phyloP scores from a whole-genome alignment of 1,139 yeast genomes.

The Lizanozyma gosingica region DNA sequence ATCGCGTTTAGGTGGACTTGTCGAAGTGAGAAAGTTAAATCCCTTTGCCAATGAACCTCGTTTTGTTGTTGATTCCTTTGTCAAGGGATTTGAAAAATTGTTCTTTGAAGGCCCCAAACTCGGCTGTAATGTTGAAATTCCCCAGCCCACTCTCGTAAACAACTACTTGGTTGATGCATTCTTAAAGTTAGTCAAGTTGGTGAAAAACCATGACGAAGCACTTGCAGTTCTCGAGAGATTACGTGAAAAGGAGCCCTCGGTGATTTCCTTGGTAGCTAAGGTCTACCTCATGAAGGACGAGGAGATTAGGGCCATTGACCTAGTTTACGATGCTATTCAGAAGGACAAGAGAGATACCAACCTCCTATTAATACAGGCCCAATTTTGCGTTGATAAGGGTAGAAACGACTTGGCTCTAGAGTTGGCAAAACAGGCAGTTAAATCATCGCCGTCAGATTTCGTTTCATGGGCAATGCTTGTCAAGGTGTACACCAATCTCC shows the following conservation, averaged over 20 bases:
- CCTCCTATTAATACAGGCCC: slow-evolving; percentile 53
- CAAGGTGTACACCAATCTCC: slow-evolving; percentile 58
- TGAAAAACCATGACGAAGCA: slow-evolving; percentile 57
- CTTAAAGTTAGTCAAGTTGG: slow-evolving; percentile 50
- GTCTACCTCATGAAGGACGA: slow-evolving; percentile 51
- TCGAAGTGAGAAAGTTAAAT: slow-evolving; percentile 37
- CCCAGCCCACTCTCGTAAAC: slow-evolving; percentile 58
- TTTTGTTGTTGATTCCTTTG: slow-evolving; percentile 44
- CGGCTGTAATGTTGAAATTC: slow-evolving; percentile 62
- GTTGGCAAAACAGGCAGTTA: slow-evolving; percentile 67
- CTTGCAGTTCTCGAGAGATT: slow-evolving; percentile 40
- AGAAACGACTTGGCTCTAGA: slow-evolving; percentile 66
- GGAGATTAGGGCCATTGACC: slow-evolving; percentile 68
- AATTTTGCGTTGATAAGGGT: slow-evolving; percentile 58
- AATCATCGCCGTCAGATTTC: slow-evolving; percentile 79
- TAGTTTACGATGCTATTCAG: slow-evolving; percentile 53
- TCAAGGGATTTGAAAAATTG: slow-evolving; percentile 51
- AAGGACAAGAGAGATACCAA: slow-evolving; percentile 57
- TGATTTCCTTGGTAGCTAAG: slow-evolving; percentile 48
- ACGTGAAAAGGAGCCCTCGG: slow-evolving; percentile 37
- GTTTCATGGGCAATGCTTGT: slow-evolving; percentile 75
- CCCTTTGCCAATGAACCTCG: slow-evolving; percentile 48
- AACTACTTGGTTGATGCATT: slow-evolving; percentile 77
- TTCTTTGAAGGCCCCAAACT: slow-evolving; percentile 58
- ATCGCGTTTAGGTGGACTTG: slow-evolving; percentile 36